phyloP scores from a whole-genome alignment of 1,284 basidiomycete species.

The Peniophora sp. region DNA sequence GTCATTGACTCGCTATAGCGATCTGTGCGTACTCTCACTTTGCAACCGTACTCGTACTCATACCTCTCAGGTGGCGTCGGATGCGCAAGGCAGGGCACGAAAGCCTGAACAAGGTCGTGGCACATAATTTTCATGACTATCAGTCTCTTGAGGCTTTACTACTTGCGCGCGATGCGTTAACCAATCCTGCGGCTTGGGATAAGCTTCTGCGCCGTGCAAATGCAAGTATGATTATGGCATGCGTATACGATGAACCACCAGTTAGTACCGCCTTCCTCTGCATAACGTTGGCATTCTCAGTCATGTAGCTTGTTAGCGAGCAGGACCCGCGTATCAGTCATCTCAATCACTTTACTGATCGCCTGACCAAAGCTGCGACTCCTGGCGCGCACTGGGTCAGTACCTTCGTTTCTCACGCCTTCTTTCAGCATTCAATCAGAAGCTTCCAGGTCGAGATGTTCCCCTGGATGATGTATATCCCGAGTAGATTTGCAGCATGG shows the following conservation, averaged over 20 bases:
- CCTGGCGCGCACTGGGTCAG: no score
- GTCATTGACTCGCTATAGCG: conserved; percentile 9
- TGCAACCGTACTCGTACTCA: neutral
- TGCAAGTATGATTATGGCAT: conserved; percentile 13
- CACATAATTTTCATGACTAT: conserved; percentile 11
- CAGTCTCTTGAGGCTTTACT: conserved; percentile 15
- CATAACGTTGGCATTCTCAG: no score
- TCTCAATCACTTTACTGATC: conserved; percentile 13
- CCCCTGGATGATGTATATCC: conserved; percentile 17
- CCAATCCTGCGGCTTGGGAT: conserved; percentile 10
- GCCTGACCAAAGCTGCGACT: conserved; percentile 7
- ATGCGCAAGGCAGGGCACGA: conserved; percentile 19
- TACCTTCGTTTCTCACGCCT: no score
- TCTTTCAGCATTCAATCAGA: conserved; percentile 11
- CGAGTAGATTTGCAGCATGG: conserved; percentile 18
- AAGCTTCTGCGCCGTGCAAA: conserved; percentile 11
- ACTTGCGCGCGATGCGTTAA: conserved; percentile 11
- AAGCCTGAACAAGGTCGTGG: conserved; percentile 9
- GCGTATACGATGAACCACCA: conserved; percentile 16
- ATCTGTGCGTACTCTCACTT: conserved; percentile 7
- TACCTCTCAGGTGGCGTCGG: conserved; percentile 15
- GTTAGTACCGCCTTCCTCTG: neutral
- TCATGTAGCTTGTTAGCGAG: conserved; percentile 4
- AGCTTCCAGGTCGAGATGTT: conserved; percentile 21
- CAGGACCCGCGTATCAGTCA: conserved; percentile 13